A percentile compares a stretch with the other conserved stretches of the same genome.
These are phyloP conservation scores for Circinella minor DNA, from an alignment of 371 early-diverging fungal species.

Conservation along the genomic window DNA sequence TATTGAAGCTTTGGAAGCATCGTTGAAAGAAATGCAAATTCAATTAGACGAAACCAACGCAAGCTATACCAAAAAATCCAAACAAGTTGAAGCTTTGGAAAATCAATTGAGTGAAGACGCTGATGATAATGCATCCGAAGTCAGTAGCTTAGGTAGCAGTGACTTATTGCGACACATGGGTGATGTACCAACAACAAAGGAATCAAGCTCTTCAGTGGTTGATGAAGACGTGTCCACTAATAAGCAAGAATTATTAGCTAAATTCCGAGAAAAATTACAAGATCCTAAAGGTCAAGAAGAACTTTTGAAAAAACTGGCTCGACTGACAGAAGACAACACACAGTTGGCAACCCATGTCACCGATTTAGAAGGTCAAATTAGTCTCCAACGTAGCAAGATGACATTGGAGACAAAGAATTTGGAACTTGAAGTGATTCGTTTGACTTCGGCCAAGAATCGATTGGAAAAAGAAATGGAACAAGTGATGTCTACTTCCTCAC, in stretches of 20 bases:
- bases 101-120: neutral
- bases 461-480: slow-evolving; percentile 56
- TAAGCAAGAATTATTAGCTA: neutral
- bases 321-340: slow-evolving; percentile 36
- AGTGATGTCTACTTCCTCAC: slow-evolving; percentile 36
- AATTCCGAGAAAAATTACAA: slow-evolving; percentile 10
- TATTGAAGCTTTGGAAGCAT: slow-evolving; percentile 8
- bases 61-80: neutral
- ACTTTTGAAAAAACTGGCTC: slow-evolving; percentile 1
- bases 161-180: neutral
- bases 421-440: slow-evolving; percentile 43
- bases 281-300: slow-evolving; percentile 9
- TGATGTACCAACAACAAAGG: neutral
- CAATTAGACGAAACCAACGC: neutral
- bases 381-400: slow-evolving; percentile 36
- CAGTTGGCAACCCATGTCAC: slow-evolving; percentile 40
- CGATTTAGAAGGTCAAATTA: slow-evolving; percentile 44
- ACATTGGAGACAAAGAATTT: slow-evolving; percentile 45
- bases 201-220: neutral
- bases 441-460: slow-evolving; percentile 46
- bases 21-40: slow-evolving; percentile 2
- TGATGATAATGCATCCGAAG: neutral
- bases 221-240: neutral
- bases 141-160: slow-evolving; percentile 6
- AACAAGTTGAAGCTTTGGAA: neutral